These are phyloP conservation scores for Pseudocercospora fijiensis DNA, from an alignment of 2,329 filamentous ascomycete genomes.

Conservation along the genomic window DNA sequence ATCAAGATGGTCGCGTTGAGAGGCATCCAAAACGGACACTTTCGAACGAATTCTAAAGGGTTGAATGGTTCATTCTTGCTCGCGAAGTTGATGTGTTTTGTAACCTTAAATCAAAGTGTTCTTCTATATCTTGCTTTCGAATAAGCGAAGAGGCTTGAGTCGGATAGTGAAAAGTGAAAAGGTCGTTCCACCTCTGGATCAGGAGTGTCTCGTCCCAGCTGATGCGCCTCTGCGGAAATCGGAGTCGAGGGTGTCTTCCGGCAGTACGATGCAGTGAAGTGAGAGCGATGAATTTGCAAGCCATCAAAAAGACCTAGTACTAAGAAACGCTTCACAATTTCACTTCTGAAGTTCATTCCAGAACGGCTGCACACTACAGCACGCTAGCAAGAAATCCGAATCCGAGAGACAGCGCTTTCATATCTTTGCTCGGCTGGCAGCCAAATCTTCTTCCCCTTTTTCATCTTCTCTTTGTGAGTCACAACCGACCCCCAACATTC, in stretches of 20 bases:
- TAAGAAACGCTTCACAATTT: too few relatives aligned
- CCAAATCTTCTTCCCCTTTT: not conserved
- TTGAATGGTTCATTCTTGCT: too few relatives aligned
- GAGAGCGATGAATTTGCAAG: too few relatives aligned
- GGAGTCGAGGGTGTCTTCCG: not conserved
- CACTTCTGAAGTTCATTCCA: too few relatives aligned
- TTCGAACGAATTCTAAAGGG: too few relatives aligned
- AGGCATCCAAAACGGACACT: not conserved
- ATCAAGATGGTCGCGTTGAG: not conserved
- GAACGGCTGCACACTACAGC: not conserved
- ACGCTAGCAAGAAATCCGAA: too few relatives aligned
- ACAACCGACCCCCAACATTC: not conserved
- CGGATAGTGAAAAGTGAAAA: not conserved
- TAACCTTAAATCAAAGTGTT: not conserved
- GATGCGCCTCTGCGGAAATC: not conserved
- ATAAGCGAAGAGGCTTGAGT: not conserved
- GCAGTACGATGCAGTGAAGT: too few relatives aligned
- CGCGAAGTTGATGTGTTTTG: not conserved
- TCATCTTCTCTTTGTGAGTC: not conserved
- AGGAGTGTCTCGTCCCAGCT: not conserved
- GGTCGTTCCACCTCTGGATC: not conserved
- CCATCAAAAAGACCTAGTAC: too few relatives aligned
- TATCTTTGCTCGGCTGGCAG: not conserved
- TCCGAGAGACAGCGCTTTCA: too few relatives aligned
- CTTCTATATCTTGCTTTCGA: not conserved